These are phyloP conservation scores for Rhodomyrtus tomentosa DNA, from an alignment of 345 rosid species.

Conservation along the genomic window DNA sequence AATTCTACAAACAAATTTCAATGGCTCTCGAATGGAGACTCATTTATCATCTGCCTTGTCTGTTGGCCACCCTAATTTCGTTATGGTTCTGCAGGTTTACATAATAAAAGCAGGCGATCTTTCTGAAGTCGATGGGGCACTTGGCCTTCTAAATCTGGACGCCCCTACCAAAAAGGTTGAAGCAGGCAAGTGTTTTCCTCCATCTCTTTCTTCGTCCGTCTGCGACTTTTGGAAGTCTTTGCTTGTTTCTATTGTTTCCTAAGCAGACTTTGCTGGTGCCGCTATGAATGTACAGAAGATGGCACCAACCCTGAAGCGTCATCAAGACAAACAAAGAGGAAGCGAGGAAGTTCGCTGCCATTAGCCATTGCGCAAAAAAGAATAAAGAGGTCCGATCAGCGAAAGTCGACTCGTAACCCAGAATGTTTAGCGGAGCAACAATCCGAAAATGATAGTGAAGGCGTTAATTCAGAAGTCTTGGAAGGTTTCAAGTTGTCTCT, in stretches of 20 bases:
- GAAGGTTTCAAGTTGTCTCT: conserved; percentile 39
- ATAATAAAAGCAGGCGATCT: conserved; percentile 48
- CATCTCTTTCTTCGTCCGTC: not conserved
- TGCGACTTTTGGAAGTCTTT: not conserved
- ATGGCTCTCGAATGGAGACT: not conserved
- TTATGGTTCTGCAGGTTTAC: conserved; percentile 30
- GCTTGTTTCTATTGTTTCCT: not conserved
- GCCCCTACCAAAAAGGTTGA: conserved; percentile 31
- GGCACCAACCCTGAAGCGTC: conserved; percentile 5
- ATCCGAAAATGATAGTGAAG: conserved; percentile 57
- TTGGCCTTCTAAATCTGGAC: conserved; percentile 61
- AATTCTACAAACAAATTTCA: not conserved
- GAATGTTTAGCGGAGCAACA: conserved; percentile 30
- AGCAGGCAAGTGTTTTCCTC: conserved; percentile 31
- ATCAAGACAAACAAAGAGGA: conserved; percentile 20
- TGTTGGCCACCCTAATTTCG: not conserved
- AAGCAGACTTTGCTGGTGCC: not conserved
- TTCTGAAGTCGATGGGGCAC: conserved; percentile 56
- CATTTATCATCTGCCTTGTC: not conserved
- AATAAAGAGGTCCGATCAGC: conserved; percentile 19
- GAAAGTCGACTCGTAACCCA: conserved; percentile 4
- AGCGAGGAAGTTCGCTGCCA: conserved; percentile 38
- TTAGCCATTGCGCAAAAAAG: conserved; percentile 28
- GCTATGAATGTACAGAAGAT: conserved; percentile 1
- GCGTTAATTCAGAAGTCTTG: conserved; percentile 53